Conservation (phyloP, 805 yeast genomes). For the Kuraishia ogatae region DNA sequence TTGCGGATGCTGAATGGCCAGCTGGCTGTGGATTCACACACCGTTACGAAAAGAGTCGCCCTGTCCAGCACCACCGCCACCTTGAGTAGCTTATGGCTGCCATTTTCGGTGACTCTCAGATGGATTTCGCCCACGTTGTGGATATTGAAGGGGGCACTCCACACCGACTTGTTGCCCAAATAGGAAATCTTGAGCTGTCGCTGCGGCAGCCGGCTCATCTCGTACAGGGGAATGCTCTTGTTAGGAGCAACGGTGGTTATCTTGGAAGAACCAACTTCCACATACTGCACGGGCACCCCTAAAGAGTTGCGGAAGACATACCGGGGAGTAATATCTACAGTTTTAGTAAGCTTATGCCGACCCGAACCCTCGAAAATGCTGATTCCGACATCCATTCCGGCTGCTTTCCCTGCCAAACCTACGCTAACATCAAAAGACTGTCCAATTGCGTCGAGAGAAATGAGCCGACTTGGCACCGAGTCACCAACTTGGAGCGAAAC, state of each 20-base stretch:
- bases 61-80: slow-evolving; percentile 71
- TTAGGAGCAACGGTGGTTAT: slow-evolving; percentile 36
- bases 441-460: slow-evolving; percentile 88
- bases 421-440: slow-evolving; percentile 50
- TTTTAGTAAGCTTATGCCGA: slow-evolving; percentile 65
- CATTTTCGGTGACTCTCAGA: slow-evolving; percentile 57
- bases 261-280: slow-evolving; percentile 60
- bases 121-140: slow-evolving; percentile 78
- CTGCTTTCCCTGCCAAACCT: slow-evolving; percentile 37
- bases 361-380: slow-evolving; percentile 79
- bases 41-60: slow-evolving; percentile 71
- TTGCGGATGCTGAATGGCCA: slow-evolving; percentile 96
- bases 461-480: slow-evolving; percentile 61
- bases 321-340: slow-evolving; percentile 76
- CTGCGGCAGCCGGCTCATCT: slow-evolving; percentile 42
- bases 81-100: slow-evolving; percentile 59
- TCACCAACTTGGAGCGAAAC: slow-evolving; percentile 46
- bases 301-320: slow-evolving; percentile 64
- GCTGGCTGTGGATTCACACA: slow-evolving; percentile 59
- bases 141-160: slow-evolving; percentile 87
- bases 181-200: slow-evolving; percentile 59
- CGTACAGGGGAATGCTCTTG: slow-evolving; percentile 50
- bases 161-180: slow-evolving; percentile 44
- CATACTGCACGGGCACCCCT: slow-evolving; percentile 44
- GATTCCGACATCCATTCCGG: slow-evolving; percentile 70